Base-by-base conservation (phyloP, 2,329 filamentous ascomycete genomes). In the Diaporthe velutina region DNA sequence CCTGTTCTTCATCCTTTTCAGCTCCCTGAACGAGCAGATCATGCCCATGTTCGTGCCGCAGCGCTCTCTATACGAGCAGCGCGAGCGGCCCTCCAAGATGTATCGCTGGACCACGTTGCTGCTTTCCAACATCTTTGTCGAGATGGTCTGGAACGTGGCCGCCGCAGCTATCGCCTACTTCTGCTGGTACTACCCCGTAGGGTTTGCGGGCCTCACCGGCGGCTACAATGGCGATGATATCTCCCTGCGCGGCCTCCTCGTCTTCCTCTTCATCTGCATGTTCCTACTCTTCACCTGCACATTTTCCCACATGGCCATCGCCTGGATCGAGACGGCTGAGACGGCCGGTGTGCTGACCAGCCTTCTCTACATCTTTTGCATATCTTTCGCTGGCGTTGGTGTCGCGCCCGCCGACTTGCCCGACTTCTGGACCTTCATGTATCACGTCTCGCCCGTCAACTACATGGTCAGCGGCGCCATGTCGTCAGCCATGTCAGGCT, bases 361-460 rank as follows among this genome's bases (percentile, higher is more conserved):
- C 4, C 50, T 70, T 5, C 30, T 70, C 19, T 70, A 40, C 86
- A 87, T 15, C 89, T 87, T 87, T 3, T 60, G 57, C 35, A 40
- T 60, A 15, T 60, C 57, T 6, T 40, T 60, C 12, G 10, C 57
- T 3, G 57, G 33, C 2, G 57, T 60, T 4, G n/a, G 57, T 25
- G 57, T 60, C 6, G 57, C 57, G 3, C 57, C 90, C 0, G 79
- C 80, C 0, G 83, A 85, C 0, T 87, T 94, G 10, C 92, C 93
- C 0, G 85, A 88, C 3, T 93, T 94, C 85, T 95, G 93, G 93
- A 90, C 89, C 72, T 93, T 93, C 84, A 92, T 93, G 90, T 93
- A 94, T 81, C 87, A 90, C 45, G 83, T 92, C 61, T 93, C 90
- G 0, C 93, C 93, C 0, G 90, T 94, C 78, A 94, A 92, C 0